phyloP scores from a whole-genome alignment of 75 land plant genomes.

The Selaginella tamariscina region DNA sequence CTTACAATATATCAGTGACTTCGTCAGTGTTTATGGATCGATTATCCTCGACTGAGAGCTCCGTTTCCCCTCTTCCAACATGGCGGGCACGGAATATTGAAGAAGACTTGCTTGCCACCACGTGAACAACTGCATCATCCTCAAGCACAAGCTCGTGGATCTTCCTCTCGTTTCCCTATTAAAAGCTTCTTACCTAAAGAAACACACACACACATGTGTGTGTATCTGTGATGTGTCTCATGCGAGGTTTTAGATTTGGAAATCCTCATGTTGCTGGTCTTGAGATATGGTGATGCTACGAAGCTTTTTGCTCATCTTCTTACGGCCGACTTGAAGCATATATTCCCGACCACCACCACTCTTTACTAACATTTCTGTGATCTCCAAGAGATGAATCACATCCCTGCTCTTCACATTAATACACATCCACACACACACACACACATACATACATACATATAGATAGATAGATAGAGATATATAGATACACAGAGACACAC shows the following conservation, averaged over 20 bases:
- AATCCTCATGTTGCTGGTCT: slow-evolving; percentile 32
- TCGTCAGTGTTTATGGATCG: not conserved
- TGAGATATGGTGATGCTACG: no score
- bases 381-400: slow-evolving; percentile 52
- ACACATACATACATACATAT: no score
- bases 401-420: no score
- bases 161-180: slow-evolving; percentile 46
- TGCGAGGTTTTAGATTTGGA: no score
- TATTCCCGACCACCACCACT: slow-evolving; percentile 50
- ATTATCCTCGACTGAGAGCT: slow-evolving; percentile 27
- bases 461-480: no score
- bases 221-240: no score
- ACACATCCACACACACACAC: no score
- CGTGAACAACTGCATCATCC: slow-evolving; percentile 56
- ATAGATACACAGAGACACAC: no score
- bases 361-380: slow-evolving; percentile 50
- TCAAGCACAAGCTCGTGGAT: slow-evolving; percentile 47
- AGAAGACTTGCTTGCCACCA: slow-evolving; percentile 49
- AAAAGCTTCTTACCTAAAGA: no score
- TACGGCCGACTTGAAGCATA: slow-evolving; percentile 45
- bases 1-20: no score
- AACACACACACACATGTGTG: no score
- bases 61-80: slow-evolving; percentile 36
- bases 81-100: slow-evolving; percentile 42
- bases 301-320: no score